Base-by-base conservation (phyloP, 768 basidiomycete species). In the Phaeotremella skinneri region DNA sequence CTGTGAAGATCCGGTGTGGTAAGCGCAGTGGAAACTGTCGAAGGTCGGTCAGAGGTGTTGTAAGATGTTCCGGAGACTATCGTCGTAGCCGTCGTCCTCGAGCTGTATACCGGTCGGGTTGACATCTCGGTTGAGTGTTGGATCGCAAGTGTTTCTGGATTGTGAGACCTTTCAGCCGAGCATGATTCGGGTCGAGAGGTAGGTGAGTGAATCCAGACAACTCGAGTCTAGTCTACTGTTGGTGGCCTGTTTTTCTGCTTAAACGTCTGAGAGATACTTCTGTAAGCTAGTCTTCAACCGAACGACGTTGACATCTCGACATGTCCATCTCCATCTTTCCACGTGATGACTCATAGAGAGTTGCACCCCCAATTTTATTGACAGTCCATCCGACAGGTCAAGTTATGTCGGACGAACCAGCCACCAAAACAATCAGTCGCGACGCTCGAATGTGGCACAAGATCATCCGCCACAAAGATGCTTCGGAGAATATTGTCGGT, bases 1-100 rank as follows among this genome's bases (percentile, higher is more conserved):
- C 56, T 60, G 34, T 31, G 34, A 13, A 69, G 47, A 39, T 68
- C 68, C 20, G 71, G 71, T 6, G 62, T 55, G 2, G 71, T 73
- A 11, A 73, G 50, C 7, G 64, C 59, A 16, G 71, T 73, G 7
- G 64, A 59, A 14, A 49, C 47, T 17, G 49, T 47, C n/a, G 49
- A 59, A 11, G 55, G 39, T 53, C 37, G 42, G 34, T 67, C 50
- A 30, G 67, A 57, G 17, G 67, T 65, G 26, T 59, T 52, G 54
- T 52, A 64, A 17, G 67, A 59, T 27, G 57, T 54, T 9, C 52
- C 41, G 1, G 71, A 68, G 34, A 68, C 14, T 23, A 66, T 48
- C n/a, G 69, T 68, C 27, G 69, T 61, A 16, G 62, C 55, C 30
- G 70, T 70, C 4, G 31, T 32, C n/a, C 52, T 47, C 21, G 62